Conservation (phyloP, 768 basidiomycete species). For the Hygrophoropsis aurantiaca region DNA sequence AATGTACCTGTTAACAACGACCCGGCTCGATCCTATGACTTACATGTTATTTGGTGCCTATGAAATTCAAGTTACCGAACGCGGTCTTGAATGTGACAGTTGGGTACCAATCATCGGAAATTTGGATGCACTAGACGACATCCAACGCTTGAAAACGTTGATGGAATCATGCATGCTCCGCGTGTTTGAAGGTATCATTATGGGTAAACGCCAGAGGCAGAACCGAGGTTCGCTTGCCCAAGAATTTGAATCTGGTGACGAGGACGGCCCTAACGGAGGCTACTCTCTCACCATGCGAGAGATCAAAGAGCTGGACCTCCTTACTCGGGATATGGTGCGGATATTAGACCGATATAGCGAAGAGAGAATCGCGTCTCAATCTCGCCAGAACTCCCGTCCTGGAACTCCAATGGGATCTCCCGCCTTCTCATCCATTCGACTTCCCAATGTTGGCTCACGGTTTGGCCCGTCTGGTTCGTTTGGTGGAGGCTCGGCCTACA, state of each 20-base stretch:
- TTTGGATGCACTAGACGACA: constrained; percentile 71
- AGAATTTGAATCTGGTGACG: constrained; percentile 58
- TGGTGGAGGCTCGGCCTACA: constrained; percentile 40
- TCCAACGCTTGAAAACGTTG: constrained; percentile 76
- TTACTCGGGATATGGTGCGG: constrained; percentile 72
- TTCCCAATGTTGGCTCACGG: constrained; percentile 38
- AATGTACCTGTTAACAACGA: constrained; percentile 77
- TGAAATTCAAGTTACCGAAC: constrained; percentile 64
- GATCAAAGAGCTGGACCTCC: constrained; percentile 69
- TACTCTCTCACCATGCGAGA: constrained; percentile 65
- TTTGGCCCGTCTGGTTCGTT: constrained; percentile 64
- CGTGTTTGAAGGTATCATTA: constrained; percentile 82
- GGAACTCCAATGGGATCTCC: constrained; percentile 65
- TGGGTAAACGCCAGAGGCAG: constrained; percentile 32
- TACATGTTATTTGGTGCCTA: constrained; percentile 92
- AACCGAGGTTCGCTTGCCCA: constrained; percentile 32
- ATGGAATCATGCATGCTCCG: constrained; percentile 86
- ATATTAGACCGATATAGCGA: constrained; percentile 72
- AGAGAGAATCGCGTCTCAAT: constrained; percentile 59
- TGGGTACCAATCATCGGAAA: constrained; percentile 87
- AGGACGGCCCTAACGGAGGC: constrained; percentile 42
- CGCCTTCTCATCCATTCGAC: constrained; percentile 33
- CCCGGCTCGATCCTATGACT: constrained; percentile 82
- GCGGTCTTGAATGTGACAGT: constrained; percentile 82
- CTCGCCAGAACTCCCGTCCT: constrained; percentile 61